phyloP scores from a whole-genome alignment of 148 eudicot species.

The Amaranthus cruentus region DNA sequence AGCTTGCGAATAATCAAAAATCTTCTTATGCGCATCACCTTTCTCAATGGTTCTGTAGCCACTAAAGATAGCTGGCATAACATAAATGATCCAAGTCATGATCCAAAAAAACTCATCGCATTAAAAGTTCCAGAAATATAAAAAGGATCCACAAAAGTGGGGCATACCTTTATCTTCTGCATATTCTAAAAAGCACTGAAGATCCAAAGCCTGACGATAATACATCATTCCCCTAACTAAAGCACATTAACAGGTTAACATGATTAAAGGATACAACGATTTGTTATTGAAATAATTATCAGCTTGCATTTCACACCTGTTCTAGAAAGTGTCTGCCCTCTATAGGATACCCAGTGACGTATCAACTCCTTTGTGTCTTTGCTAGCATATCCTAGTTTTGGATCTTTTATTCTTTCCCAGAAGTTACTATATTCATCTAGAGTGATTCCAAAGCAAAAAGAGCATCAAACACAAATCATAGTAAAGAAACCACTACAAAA shows the following conservation, averaged over 20 bases:
- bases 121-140: background rate
- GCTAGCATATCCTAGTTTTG: slow-evolving; percentile 39
- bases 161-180: slow-evolving; percentile 68
- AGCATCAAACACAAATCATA: slow-evolving; percentile 3
- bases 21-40: slow-evolving; percentile 37
- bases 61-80: slow-evolving; percentile 57
- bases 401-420: slow-evolving; percentile 53
- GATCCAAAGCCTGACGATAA: slow-evolving; percentile 87
- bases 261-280: slow-evolving; percentile 19
- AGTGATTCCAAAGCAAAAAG: slow-evolving; percentile 18
- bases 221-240: slow-evolving; percentile 99
- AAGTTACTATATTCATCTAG: slow-evolving; percentile 90
- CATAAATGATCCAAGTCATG: slow-evolving; percentile 8
- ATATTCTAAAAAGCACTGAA: slow-evolving; percentile 84
- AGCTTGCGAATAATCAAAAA: slow-evolving; percentile 63
- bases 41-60: slow-evolving; percentile 79
- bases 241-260: slow-evolving; percentile 19
- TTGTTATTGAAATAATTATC: background rate
- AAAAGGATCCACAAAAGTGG: background rate
- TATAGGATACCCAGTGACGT: slow-evolving; percentile 93
- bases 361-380: slow-evolving; percentile 55
- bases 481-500: slow-evolving; percentile 9
- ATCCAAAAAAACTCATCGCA: background rate
- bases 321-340: slow-evolving; percentile 98
- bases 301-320: slow-evolving; percentile 56